Conservation (phyloP, 2,329 filamentous ascomycete species). For the Cytospora paraplurivora region DNA sequence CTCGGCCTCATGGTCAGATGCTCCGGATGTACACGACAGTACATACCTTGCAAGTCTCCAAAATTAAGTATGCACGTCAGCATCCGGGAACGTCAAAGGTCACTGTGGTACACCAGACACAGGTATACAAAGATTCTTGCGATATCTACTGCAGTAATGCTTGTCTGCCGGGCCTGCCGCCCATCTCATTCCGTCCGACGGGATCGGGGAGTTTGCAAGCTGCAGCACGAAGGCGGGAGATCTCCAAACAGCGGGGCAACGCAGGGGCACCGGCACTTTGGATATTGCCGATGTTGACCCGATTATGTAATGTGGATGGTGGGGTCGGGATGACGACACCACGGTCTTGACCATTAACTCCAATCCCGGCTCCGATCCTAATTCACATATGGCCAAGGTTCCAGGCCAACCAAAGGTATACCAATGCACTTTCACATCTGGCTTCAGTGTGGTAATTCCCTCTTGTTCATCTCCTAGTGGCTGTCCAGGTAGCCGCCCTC, state of each 20-base stretch:
- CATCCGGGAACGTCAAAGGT: no score
- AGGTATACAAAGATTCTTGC: no score
- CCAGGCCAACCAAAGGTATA: neutral
- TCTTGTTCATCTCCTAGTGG: constrained; percentile 6
- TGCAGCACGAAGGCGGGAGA: neutral
- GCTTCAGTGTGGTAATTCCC: neutral
- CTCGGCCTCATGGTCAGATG: neutral
- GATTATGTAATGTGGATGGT: neutral
- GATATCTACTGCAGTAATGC: neutral
- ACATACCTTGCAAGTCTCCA: neutral
- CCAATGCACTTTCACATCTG: neutral
- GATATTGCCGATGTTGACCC: neutral
- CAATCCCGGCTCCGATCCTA: no score
- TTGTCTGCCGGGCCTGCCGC: neutral
- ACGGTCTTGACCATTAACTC: no score
- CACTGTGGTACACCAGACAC: no score
- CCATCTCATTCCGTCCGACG: neutral
- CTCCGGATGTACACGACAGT: neutral
- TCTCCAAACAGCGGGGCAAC: neutral
- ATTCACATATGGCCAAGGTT: no score
- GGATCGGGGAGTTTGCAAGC: neutral
- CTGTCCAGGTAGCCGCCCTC: constrained; percentile 9
- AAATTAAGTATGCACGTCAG: no score
- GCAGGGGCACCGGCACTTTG: no score
- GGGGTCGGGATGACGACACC: no score